Evolutionary conservation across 2,329 filamentous ascomycete genomes (phyloP), one percentile per base, ranked within the genome.

Genomic region (Phyllosticta citriasiana): DNA sequence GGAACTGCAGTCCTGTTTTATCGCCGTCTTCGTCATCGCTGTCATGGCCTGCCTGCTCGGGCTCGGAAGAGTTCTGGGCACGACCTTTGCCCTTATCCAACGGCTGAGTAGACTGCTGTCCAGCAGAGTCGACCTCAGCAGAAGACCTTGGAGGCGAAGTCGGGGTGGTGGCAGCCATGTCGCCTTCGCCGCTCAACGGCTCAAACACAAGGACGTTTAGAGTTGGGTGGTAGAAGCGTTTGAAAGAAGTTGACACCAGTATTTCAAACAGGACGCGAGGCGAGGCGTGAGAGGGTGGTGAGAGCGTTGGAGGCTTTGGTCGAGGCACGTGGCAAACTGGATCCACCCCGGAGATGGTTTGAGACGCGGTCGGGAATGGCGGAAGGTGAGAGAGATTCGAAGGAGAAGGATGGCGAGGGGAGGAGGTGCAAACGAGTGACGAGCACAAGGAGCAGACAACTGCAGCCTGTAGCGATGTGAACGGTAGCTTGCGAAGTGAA

Each of bases 71-170:
- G 4, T 60, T 47, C 12, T 57, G 53, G 5, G 27, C 54, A 25
- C 54, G 47, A 24, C 26, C 54, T 35, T 60, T 60, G 27, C 59
- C 59, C 19, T 60, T 60, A 19, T 50, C 59, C n/a, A 57, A 12
- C 0, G n/a, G 6, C 12, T 24, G 12, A 4, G 40, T 35, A 35
- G 26, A 35, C 22, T 35, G 10, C n/a, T 40, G 4, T 16, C 40
- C n/a, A 6, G 40, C 2, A n/a, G 14, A 7, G 12, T 53, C 35
- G 12, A 19, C 19, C 24, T 52, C 53, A 12, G 12, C 26, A 19
- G 4, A 4, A 10, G 19, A 3, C 6, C 5, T 52, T 4, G 58
- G 35, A 12, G 58, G 40, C 10, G 57, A 33, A 1, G 25, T n/a
- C 1, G 40, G 2, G 2, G 24, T 22, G 30, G 26, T 12, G 24